Conservation (phyloP, 352 stramenopile genomes). For the Albugo laibachii region DNA sequence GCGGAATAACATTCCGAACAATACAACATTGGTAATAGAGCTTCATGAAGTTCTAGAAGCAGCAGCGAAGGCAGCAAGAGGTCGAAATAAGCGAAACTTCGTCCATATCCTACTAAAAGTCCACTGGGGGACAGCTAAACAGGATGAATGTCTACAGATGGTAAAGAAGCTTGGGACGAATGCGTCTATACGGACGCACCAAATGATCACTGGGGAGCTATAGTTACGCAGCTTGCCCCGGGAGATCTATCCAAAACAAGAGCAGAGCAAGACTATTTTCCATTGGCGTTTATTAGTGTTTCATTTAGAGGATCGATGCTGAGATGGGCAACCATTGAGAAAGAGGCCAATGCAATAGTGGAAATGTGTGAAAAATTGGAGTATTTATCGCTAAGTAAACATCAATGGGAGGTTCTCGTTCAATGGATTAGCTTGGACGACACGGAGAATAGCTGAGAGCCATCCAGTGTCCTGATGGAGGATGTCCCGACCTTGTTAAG, state of each 20-base stretch:
- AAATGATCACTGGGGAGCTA: conserved; percentile 8
- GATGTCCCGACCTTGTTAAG: no score
- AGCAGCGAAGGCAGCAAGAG: not conserved
- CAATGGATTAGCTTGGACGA: conserved; percentile 12
- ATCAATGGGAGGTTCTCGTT: conserved; percentile 7
- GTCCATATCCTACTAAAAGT: conserved; percentile 1
- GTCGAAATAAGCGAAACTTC: conserved; percentile 7
- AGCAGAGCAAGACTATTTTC: conserved; percentile 7
- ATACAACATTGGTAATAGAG: conserved; percentile 2
- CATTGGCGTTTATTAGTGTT: conserved; percentile 11
- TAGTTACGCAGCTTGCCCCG: conserved; percentile 4
- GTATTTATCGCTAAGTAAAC: conserved; percentile 6
- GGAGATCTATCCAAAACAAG: not conserved
- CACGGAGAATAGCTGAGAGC: conserved; percentile 8
- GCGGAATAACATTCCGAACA: conserved; percentile 13
- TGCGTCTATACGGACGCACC: conserved; percentile 12
- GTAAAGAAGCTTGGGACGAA: conserved; percentile 1
- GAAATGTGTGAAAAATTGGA: conserved; percentile 9
- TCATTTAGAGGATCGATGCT: conserved; percentile 1
- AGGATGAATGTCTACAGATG: conserved; percentile 1
- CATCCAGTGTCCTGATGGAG: conserved; percentile 2
- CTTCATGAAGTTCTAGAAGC: conserved; percentile 6
- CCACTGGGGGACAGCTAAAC: conserved; percentile 1
- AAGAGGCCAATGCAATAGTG: conserved; percentile 10
- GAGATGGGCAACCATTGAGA: conserved; percentile 10